Evolutionary conservation across 306 rosid genomes (phyloP), one percentile per base, ranked within the genome.

Genomic region (Senna siamea): DNA sequence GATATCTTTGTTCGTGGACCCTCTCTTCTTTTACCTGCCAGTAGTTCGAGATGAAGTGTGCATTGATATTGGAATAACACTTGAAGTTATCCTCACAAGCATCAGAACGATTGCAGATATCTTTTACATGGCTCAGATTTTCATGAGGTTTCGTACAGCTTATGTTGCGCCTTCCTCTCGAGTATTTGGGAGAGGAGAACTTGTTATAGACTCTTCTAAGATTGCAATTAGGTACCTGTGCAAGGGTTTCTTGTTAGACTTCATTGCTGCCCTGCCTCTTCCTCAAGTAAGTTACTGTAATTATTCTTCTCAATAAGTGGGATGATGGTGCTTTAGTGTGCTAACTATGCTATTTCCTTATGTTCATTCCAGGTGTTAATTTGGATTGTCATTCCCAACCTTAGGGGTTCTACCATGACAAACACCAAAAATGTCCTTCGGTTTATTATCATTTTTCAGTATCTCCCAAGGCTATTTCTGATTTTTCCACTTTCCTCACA

Each of bases 401-500:
- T 92, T 19, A 79, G 77, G 22, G 99, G 97, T 72, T 92, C 96
- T 34, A 89, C 96, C 30, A 86, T 85, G 90, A 82, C 87, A 50
- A 94, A 92, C 84, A 94, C 95, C 9, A 94, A 88, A 75, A 89
- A 89, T 55, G 87, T 87, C 20, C 93, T 94, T 66, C 85, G 97
- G 22, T 90, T 92, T 84, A 78, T 83, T 78, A 81, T 92, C 68
- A 88, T 92, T 48, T 83, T 89, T 77, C 99, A 94, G 74, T 94
- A 94, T 69, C 41, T 94, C 17, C 96, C 96, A 0, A 85, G 98
- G 73, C 88, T 94, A 15, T 76, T 76, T 85, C 87, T 94, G 72
- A 89, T 92, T 66, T 90, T 84, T 70, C 99, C 99, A 12, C 89
- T 94, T 65, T 92, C 99, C 17, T 80, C 97, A 38, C 96, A 90